Evolutionary conservation across 1,284 basidiomycete species (phyloP).

Genomic region (Rhodotorula sp.): DNA sequence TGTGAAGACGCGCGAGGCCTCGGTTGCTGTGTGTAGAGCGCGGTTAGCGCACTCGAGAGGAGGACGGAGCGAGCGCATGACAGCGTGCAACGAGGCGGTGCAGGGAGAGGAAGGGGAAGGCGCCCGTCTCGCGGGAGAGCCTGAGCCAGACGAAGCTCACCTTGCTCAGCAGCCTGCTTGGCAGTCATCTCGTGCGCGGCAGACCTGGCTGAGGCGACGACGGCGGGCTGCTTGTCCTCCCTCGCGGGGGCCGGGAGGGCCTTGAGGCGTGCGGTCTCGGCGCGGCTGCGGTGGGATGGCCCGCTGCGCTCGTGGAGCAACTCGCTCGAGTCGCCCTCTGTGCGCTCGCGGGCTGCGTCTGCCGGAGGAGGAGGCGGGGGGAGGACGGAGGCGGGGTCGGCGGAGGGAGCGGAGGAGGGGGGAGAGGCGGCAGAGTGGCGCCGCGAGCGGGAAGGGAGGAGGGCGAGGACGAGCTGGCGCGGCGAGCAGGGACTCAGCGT

Average conservation of each 20-base stretch:
- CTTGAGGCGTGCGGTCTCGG: background rate
- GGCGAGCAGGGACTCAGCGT: constrained; percentile 9
- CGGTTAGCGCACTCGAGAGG: too few species aligned
- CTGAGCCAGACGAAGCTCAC: too few species aligned
- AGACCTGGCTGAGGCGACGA: too few species aligned
- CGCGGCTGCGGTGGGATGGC: too few species aligned
- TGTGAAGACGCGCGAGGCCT: background rate
- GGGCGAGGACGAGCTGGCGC: background rate
- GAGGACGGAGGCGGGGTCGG: background rate
- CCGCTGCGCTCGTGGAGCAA: background rate
- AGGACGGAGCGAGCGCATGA: background rate
- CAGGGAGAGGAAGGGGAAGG: too few species aligned
- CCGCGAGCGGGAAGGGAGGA: constrained; percentile 4
- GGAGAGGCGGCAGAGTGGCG: background rate
- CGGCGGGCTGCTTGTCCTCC: background rate
- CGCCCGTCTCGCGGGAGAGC: too few species aligned
- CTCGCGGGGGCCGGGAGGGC: background rate
- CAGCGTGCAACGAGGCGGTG: background rate
- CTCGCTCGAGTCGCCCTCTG: background rate
- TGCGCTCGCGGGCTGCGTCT: background rate
- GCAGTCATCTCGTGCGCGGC: background rate
- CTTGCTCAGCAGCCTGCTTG: background rate
- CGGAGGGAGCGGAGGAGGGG: too few species aligned
- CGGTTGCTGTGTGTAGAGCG: background rate
- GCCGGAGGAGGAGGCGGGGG: background rate